These are phyloP conservation scores for Nigrospora osmanthi DNA, from an alignment of 2,329 filamentous ascomycete genomes.

Conservation along the genomic window DNA sequence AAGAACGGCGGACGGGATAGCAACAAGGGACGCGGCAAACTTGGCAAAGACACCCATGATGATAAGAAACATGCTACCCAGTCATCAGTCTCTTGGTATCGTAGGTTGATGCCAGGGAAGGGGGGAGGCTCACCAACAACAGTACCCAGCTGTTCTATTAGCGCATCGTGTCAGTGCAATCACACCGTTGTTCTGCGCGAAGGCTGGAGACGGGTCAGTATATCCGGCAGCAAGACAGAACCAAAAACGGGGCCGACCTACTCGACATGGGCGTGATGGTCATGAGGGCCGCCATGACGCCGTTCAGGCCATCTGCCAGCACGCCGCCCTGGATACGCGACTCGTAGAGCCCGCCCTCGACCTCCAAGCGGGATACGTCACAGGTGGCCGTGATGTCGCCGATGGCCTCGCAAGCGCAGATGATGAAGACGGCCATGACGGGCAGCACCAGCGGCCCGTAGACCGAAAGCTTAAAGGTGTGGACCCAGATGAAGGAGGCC, in stretches of 20 bases:
- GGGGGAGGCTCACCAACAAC: slow-evolving; percentile 43
- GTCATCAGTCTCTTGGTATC: slow-evolving; percentile 1
- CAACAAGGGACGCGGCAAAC: slow-evolving; percentile 70
- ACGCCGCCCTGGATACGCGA: slow-evolving; percentile 73
- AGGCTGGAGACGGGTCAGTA: slow-evolving; percentile 26
- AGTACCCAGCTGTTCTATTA: slow-evolving; percentile 73
- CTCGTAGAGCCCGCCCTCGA: slow-evolving; percentile 65
- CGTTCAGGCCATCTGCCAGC: slow-evolving; percentile 69
- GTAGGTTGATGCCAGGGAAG: not conserved
- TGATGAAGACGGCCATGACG: slow-evolving; percentile 60
- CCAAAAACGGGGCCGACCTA: not conserved
- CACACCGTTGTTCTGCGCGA: slow-evolving; percentile 80
- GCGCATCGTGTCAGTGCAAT: slow-evolving; percentile 77
- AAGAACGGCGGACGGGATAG: slow-evolving; percentile 61
- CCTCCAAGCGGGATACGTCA: slow-evolving; percentile 69
- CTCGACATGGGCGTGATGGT: slow-evolving; percentile 73
- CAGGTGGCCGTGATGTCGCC: slow-evolving; percentile 76
- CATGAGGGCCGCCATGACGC: slow-evolving; percentile 65
- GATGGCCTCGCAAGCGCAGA: slow-evolving; percentile 72
- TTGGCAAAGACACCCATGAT: slow-evolving; percentile 79
- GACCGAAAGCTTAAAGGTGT: slow-evolving; percentile 65
- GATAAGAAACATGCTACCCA: slow-evolving; percentile 57
- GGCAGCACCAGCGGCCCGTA: slow-evolving; percentile 70
- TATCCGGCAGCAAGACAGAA: not conserved
- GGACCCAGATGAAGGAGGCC: slow-evolving; percentile 70